Percentiles rank a stretch among this genome's conserved stretches.
These are phyloP conservation scores for Posidonia oceanica DNA, from an alignment of 116 monocot species.

Conservation along the genomic window DNA sequence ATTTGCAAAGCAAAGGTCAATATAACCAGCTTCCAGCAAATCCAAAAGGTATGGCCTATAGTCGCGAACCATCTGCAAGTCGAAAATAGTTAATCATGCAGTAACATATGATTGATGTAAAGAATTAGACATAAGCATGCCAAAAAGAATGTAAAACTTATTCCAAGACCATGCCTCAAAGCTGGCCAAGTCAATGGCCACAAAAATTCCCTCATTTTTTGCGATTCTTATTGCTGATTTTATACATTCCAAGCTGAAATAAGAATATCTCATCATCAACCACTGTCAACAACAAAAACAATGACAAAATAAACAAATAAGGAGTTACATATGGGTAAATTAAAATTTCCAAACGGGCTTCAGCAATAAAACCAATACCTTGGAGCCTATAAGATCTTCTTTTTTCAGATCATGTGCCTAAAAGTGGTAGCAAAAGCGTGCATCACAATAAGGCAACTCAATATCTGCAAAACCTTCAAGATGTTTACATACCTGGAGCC, in stretches of 20 bases:
- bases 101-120: neutral
- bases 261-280: slow-evolving; percentile 71
- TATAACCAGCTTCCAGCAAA: slow-evolving; percentile 53
- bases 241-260: slow-evolving; percentile 53
- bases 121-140: neutral
- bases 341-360: neutral
- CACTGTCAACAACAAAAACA: slow-evolving; percentile 35
- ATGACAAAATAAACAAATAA: neutral
- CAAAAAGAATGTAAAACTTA: neutral
- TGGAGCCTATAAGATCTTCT: slow-evolving; percentile 72
- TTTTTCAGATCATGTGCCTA: slow-evolving; percentile 62
- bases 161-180: slow-evolving; percentile 33
- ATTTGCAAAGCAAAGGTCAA: slow-evolving; percentile 95
- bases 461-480: neutral
- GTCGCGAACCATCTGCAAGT: slow-evolving; percentile 83
- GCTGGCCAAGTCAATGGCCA: slow-evolving; percentile 86
- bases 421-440: neutral
- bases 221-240: slow-evolving; percentile 60
- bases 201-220: slow-evolving; percentile 59
- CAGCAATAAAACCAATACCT: slow-evolving; percentile 27
- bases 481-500: slow-evolving; percentile 44
- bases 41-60: slow-evolving; percentile 43
- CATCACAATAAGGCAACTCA: neutral
- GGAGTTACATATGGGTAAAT: neutral
- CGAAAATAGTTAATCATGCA: neutral